Base-by-base conservation (phyloP, 148 eudicot species). In the Rhododendron ovatum region DNA sequence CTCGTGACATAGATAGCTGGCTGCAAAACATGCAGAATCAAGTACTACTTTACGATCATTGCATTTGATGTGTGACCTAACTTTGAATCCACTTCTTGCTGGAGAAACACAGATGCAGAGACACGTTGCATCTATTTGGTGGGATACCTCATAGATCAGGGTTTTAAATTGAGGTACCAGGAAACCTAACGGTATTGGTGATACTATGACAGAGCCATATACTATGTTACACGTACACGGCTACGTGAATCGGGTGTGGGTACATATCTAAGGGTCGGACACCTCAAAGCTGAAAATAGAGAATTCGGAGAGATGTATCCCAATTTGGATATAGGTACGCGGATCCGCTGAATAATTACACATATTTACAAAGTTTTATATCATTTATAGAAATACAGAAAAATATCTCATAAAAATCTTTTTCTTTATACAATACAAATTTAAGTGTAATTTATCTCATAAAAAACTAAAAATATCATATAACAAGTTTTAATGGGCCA, bases 1-100 rank as follows among this genome's bases (percentile, higher is more conserved):
- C 98, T 93, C 17, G 96, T 94, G 86, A 96, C 99, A 88, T 95
- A 95, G 63, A 96, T 95, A 80, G 99, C 99, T 82, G 99, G 99
- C 99, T 96, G 95, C 86, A 87, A 43, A 82, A 61, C 7, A 11
- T 43, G 15, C 15, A 82, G 20, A 82, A 51, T 45, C 50, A 80
- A 48, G 30, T 35, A 83, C n/a, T 82, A 81, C 63, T 33, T 30
- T 41, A 82, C 48, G n/a, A 85, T 33, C 11, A 57, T 30, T 12
- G 7, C 77, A 71, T 1, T 11, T 4, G 18, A 74, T 35, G 37
- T 6, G 45, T 1, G 1, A 39, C 35, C 78, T 4, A 74, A 74
- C 45, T 12, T 15, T 35, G 37, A 74, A 30, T 33, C n/a, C 37
- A 59, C 35, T 43, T 37, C 41, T 37, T 50, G 67, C 78, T 41